Conservation (phyloP, 2,329 filamentous ascomycete genomes). For the Pseudogymnoascus sp. region DNA sequence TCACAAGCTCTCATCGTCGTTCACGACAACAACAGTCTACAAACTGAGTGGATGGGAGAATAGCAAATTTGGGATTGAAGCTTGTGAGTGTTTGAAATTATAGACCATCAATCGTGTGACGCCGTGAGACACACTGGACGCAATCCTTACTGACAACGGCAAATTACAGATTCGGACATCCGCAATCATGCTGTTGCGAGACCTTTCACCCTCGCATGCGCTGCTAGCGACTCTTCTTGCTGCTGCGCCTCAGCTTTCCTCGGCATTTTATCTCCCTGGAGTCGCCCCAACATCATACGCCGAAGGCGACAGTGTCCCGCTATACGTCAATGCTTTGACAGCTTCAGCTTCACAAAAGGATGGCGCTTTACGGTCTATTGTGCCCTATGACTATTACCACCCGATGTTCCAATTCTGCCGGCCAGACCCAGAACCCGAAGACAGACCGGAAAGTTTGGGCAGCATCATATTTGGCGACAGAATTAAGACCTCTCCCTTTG, state of each 20-base stretch:
- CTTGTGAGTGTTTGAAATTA: not conserved
- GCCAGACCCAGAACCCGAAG: conserved; percentile 65
- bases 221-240: conserved; percentile 42
- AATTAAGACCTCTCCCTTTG: conserved; percentile 92
- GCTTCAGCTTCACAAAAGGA: conserved; percentile 71
- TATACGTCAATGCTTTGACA: conserved; percentile 88
- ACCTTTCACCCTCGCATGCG: conserved; percentile 33
- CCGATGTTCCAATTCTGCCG: conserved; percentile 79
- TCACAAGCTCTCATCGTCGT: conserved; percentile 8
- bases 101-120: not conserved
- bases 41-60: not conserved
- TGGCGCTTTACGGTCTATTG: conserved; percentile 77
- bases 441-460: conserved; percentile 80
- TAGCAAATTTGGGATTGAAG: not conserved
- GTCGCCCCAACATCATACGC: conserved; percentile 92
- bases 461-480: conserved; percentile 96
- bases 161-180: not conserved
- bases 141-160: not conserved
- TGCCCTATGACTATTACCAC: conserved; percentile 95
- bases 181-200: conserved; percentile 23
- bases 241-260: conserved; percentile 40
- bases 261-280: conserved; percentile 91
- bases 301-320: conserved; percentile 66
- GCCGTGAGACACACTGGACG: not conserved
- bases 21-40: not conserved